These are phyloP conservation scores for Penicillium ochrochloron DNA, from an alignment of 495 filamentous ascomycete species.

Conservation along the genomic window DNA sequence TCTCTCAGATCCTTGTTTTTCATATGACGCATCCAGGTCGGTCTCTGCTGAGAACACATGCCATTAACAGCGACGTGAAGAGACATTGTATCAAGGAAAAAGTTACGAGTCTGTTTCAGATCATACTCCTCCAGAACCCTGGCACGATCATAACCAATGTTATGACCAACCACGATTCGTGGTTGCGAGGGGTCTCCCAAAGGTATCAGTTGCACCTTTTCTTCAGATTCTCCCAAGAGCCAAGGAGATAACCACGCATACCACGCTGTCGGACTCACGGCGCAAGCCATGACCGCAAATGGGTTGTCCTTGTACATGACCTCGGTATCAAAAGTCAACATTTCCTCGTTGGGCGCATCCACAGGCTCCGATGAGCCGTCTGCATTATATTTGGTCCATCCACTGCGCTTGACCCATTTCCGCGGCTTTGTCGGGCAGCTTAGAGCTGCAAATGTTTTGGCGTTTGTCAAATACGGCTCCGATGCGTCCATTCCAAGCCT, in stretches of 20 bases:
- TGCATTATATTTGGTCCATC: conserved; percentile 89
- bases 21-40: conserved; percentile 94
- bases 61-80: conserved; percentile 97
- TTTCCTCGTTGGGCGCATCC: conserved; percentile 74
- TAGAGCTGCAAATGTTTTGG: conserved; percentile 70
- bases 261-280: conserved; percentile 84
- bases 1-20: conserved; percentile 87
- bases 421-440: conserved; percentile 74
- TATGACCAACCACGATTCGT: conserved; percentile 88
- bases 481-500: conserved; percentile 86
- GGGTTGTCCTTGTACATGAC: conserved; percentile 92
- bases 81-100: conserved; percentile 97
- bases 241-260: conserved; percentile 98
- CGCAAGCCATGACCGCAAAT: conserved; percentile 96
- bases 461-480: conserved; percentile 80
- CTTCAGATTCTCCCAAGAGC: conserved; percentile 82
- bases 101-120: conserved; percentile 77
- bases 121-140: conserved; percentile 89
- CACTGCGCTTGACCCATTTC: conserved; percentile 78
- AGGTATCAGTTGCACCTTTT: conserved; percentile 79
- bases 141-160: conserved; percentile 93
- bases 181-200: conserved; percentile 72
- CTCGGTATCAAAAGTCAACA: conserved; percentile 94
- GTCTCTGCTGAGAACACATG: conserved; percentile 96
- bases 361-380: conserved; percentile 75